These are phyloP conservation scores for Penicillium coprophilum DNA, from an alignment of 495 filamentous ascomycete genomes.

Conservation along the genomic window DNA sequence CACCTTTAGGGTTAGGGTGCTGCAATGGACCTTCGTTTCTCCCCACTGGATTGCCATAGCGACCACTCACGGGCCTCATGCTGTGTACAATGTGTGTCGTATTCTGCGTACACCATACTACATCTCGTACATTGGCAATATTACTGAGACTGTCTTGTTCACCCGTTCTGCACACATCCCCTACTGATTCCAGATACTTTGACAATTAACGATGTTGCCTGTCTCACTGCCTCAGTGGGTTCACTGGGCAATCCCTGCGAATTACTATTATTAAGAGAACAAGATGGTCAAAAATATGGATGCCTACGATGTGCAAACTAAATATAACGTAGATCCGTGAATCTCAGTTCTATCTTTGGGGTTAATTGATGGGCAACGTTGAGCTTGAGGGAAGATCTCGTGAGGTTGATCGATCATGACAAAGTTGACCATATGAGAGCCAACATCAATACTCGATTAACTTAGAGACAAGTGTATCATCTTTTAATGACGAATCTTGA, in stretches of 20 bases:
- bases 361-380: background rate
- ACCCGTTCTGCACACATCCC: constrained; percentile 12
- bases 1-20: constrained; percentile 18
- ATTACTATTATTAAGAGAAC: constrained; percentile 13
- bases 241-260: background rate
- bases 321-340: background rate
- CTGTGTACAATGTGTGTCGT: background rate
- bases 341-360: background rate
- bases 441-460: background rate
- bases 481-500: background rate
- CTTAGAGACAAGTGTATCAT: background rate
- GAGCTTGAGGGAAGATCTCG: background rate
- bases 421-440: background rate
- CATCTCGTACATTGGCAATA: constrained; percentile 11
- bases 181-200: constrained; percentile 15
- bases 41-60: constrained; percentile 27
- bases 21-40: constrained; percentile 12
- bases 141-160: constrained; percentile 22
- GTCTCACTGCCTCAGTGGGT: constrained; percentile 15
- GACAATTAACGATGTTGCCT: constrained; percentile 20
- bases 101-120: background rate
- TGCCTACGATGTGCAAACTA: constrained; percentile 6
- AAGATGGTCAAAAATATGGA: constrained; percentile 3
- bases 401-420: background rate
- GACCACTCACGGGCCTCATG: constrained; percentile 13